These are phyloP conservation scores for Ophiostoma sp. DNA, from an alignment of 2,329 filamentous ascomycete genomes.

Conservation along the genomic window DNA sequence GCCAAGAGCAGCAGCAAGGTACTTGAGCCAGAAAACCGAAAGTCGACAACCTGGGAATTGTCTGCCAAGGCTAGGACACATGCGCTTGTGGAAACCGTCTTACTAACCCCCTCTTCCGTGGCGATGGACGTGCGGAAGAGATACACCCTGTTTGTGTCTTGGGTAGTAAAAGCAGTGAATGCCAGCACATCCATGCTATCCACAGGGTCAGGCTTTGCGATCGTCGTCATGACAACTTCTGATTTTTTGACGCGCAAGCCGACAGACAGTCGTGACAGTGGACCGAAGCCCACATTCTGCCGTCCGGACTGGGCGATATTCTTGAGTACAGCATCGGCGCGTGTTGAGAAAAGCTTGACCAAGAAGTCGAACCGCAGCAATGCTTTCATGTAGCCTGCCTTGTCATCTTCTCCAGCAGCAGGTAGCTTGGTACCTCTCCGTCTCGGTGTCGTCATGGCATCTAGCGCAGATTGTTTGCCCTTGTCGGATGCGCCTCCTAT, in stretches of 20 bases:
- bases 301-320: conserved; percentile 65
- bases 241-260: conserved; percentile 44
- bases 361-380: conserved; percentile 61
- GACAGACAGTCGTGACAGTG: conserved; percentile 44
- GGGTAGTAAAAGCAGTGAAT: conserved; percentile 33
- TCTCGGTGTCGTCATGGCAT: neutral
- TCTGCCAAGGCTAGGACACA: conserved; percentile 41
- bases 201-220: conserved; percentile 31
- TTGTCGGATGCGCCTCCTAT: neutral
- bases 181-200: conserved; percentile 35
- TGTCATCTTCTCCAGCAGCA: conserved; percentile 26
- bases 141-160: conserved; percentile 43
- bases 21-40: conserved; percentile 62
- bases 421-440: neutral
- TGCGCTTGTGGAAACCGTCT: conserved; percentile 37
- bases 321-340: conserved; percentile 58
- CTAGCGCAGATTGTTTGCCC: neutral
- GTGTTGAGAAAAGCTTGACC: conserved; percentile 51
- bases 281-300: conserved; percentile 62
- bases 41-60: conserved; percentile 48
- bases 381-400: conserved; percentile 42
- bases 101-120: conserved; percentile 57
- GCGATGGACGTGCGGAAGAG: conserved; percentile 51
- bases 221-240: conserved; percentile 54
- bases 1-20: conserved; percentile 56